A percentile compares a stretch with the other conserved stretches of the same genome.
phyloP scores from a whole-genome alignment of 164 flowering plant genomes.

The Annona cherimola region DNA sequence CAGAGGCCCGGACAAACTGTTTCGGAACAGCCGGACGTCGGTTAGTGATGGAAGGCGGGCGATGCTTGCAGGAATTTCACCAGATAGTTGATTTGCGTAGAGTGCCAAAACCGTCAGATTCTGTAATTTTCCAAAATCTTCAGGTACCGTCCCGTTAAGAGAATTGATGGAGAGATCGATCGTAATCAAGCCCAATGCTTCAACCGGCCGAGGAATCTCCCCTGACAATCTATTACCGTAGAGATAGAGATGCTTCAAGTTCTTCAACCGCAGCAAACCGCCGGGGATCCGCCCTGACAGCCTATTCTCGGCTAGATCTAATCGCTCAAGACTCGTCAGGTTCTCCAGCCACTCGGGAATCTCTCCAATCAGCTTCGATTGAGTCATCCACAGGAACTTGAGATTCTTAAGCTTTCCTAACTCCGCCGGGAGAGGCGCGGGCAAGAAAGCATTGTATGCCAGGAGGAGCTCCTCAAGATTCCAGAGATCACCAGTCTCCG shows the following conservation, averaged over 20 bases:
- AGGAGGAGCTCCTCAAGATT: slow-evolving; percentile 38
- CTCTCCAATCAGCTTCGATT: slow-evolving; percentile 46
- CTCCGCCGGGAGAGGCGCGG: slow-evolving; percentile 35
- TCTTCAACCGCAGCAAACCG: slow-evolving; percentile 49
- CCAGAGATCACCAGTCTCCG: slow-evolving; percentile 50
- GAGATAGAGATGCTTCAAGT: slow-evolving; percentile 38
- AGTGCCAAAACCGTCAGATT: slow-evolving; percentile 28
- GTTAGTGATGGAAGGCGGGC: slow-evolving; percentile 23
- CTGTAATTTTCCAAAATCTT: slow-evolving; percentile 43
- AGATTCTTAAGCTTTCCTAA: slow-evolving; percentile 50
- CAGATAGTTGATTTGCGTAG: slow-evolving; percentile 40
- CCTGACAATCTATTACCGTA: slow-evolving; percentile 49
- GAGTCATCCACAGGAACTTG: slow-evolving; percentile 29
- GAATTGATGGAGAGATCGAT: slow-evolving; percentile 54
- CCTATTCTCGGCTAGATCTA: slow-evolving; percentile 49
- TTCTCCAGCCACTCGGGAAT: slow-evolving; percentile 42
- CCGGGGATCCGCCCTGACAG: slow-evolving; percentile 51
- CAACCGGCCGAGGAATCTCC: slow-evolving; percentile 37
- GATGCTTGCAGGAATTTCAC: slow-evolving; percentile 36
- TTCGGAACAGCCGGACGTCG: slow-evolving; percentile 29
- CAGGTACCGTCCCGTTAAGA: slow-evolving; percentile 61
- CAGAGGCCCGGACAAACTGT: slow-evolving; percentile 35
- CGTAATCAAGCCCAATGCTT: slow-evolving; percentile 27
- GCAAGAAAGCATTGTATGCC: slow-evolving; percentile 33
- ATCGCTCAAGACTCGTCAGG: slow-evolving; percentile 30